Evolutionary conservation across 2,329 filamentous ascomycete genomes (phyloP), one percentile per base, ranked within the genome.

Genomic region (Proliferodiscus dingleyae): DNA sequence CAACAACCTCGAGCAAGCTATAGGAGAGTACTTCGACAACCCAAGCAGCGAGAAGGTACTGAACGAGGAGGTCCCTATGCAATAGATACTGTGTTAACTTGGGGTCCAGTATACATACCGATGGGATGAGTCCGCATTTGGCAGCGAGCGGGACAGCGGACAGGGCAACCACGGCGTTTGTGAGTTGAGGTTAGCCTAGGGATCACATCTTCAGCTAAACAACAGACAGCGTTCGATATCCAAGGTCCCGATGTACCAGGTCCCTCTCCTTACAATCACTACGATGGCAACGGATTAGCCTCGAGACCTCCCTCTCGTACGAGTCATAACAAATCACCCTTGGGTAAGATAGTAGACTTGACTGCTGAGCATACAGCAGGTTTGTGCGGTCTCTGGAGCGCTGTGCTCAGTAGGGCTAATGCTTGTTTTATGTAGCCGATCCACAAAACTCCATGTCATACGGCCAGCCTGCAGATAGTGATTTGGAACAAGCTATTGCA

Each of bases 281-380:
- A 66, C 22, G 73, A 52, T 30, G 53, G 52, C 36, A 57, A 29
- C 16, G 39, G 39, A 8, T 15, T 60, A 13, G 55, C 53, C 13
- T 81, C 80, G 15, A 71, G 80, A 45, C 80, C 80, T n/a, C 80
- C 80, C 1, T 83, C 80, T 18, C 68, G 79, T 62, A 69, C 74
- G 36, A 61, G 59, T 41, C 76, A 74, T 42, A 77, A 73, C 52
- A 71, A 70, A 56, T 82, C 80, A 26, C 78, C 80, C 7, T 61
- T 81, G 47, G 69, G 72, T 61, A 74, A 66, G 54, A 65, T 76
- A 51, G 65, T 71, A 53, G 72, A 78, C 42, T 72, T 73, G 66
- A 67, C 67, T 45, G 63, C 67, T 21, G 63, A 64, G 42, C 65
- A 69, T 43, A 62, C 65, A 52, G 61, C 70, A 52, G 70, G 70